Conservation (phyloP, 495 filamentous ascomycete genomes). For the Lasiosphaeria ovina region DNA sequence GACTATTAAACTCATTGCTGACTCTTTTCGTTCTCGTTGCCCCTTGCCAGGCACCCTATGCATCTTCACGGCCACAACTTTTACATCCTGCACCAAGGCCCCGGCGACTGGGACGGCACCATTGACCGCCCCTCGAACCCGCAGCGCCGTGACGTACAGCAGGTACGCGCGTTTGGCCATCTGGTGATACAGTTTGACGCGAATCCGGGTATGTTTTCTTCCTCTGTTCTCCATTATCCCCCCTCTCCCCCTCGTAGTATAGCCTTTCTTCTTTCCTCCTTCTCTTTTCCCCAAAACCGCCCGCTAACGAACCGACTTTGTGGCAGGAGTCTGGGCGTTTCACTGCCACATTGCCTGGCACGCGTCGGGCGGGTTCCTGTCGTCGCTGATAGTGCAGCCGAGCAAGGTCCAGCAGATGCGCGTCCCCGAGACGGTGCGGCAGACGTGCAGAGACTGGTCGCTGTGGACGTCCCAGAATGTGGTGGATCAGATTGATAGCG, state of each 20-base stretch:
- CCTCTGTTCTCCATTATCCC: background rate
- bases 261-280: background rate
- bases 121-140: conserved; percentile 50
- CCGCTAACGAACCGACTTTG: background rate
- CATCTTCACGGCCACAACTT: conserved; percentile 54
- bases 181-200: conserved; percentile 52
- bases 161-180: conserved; percentile 41
- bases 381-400: conserved; percentile 47
- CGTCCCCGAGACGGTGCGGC: conserved; percentile 39
- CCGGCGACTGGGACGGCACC: conserved; percentile 47
- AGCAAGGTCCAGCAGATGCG: conserved; percentile 35
- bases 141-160: conserved; percentile 52
- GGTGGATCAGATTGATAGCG: conserved; percentile 58
- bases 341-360: conserved; percentile 63
- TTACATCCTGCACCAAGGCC: conserved; percentile 49
- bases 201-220: conserved; percentile 38
- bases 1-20: no score
- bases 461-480: conserved; percentile 43
- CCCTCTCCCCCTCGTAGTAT: no score
- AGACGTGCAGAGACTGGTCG: conserved; percentile 53
- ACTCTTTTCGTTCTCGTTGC: no score
- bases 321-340: conserved; percentile 52
- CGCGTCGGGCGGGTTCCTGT: conserved; percentile 52
- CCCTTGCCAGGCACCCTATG: conserved; percentile 40
- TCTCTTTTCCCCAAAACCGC: no score